These are phyloP conservation scores for Galerina sulciceps DNA, from an alignment of 768 basidiomycete species.

Conservation along the genomic window DNA sequence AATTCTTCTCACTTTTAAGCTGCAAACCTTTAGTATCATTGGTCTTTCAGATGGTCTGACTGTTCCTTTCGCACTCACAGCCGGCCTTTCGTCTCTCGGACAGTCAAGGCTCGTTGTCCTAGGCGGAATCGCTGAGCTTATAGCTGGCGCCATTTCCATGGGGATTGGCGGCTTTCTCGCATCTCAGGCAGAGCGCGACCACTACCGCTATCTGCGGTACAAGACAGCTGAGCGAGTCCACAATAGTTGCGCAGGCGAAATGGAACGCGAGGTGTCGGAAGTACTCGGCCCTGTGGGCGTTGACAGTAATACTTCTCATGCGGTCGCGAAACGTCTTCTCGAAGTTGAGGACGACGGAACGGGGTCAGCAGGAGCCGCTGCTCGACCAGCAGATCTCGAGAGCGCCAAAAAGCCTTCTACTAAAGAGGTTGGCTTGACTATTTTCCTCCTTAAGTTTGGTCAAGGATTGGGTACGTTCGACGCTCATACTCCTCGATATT, in stretches of 20 bases:
- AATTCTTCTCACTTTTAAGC: background rate
- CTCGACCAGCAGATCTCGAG: conserved; percentile 53
- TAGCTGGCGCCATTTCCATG: conserved; percentile 97
- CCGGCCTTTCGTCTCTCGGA: conserved; percentile 88
- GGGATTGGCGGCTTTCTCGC: conserved; percentile 98
- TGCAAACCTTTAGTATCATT: conserved; percentile 60
- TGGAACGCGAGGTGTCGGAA: conserved; percentile 92
- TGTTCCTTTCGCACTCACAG: conserved; percentile 90
- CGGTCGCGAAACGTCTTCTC: conserved; percentile 77
- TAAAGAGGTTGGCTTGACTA: conserved; percentile 83
- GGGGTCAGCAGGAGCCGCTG: conserved; percentile 14
- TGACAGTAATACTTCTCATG: conserved; percentile 77
- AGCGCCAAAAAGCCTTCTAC: conserved; percentile 64
- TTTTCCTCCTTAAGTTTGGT: conserved; percentile 97
- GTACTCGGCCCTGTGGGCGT: conserved; percentile 91
- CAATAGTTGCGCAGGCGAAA: conserved; percentile 90
- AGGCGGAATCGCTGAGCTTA: conserved; percentile 94
- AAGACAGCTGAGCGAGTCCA: conserved; percentile 82
- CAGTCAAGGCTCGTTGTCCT: conserved; percentile 91
- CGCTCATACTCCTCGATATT: background rate
- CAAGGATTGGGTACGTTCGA: conserved; percentile 76
- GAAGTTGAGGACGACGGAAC: conserved; percentile 59
- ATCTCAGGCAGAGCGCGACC: conserved; percentile 95
- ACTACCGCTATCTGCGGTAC: conserved; percentile 81
- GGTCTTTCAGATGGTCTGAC: conserved; percentile 92